These are phyloP conservation scores for Suillus alpinus DNA, from an alignment of 768 basidiomycete genomes.

Conservation along the genomic window DNA sequence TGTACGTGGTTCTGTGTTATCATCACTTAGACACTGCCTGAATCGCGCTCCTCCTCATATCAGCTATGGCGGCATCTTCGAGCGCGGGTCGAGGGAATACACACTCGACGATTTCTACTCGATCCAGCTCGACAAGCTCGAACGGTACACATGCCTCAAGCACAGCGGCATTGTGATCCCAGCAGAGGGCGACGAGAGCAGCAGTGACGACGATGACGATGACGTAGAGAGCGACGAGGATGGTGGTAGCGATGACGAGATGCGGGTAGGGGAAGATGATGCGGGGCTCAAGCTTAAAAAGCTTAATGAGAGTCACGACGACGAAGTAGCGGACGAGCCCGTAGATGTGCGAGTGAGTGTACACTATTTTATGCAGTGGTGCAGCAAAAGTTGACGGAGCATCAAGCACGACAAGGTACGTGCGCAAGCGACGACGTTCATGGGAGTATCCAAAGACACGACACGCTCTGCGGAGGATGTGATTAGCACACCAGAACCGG, in stretches of 20 bases:
- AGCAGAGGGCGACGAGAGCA: conserved; percentile 59
- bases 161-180: conserved; percentile 59
- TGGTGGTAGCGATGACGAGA: conserved; percentile 36
- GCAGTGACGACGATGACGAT: conserved; percentile 58
- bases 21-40: background rate
- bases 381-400: background rate
- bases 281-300: background rate
- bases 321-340: conserved; percentile 18
- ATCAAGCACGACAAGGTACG: conserved; percentile 36
- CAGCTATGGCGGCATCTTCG: conserved; percentile 89
- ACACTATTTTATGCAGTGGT: conserved; percentile 1
- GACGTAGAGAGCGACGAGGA: conserved; percentile 58
- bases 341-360: conserved; percentile 18
- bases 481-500: conserved; percentile 76
- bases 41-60: background rate
- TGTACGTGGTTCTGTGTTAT: conserved; percentile 45
- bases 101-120: conserved; percentile 88
- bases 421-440: conserved; percentile 46
- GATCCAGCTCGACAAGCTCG: conserved; percentile 81
- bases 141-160: conserved; percentile 72
- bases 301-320: conserved; percentile 6
- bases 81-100: conserved; percentile 78
- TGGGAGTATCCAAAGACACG: conserved; percentile 60
- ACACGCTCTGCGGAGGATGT: conserved; percentile 64
- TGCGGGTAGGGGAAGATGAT: conserved; percentile 14